Evolutionary conservation across 2,329 filamentous ascomycete genomes (phyloP), one percentile per base, ranked within the genome.

Genomic region (Penicillium rolfsii): DNA sequence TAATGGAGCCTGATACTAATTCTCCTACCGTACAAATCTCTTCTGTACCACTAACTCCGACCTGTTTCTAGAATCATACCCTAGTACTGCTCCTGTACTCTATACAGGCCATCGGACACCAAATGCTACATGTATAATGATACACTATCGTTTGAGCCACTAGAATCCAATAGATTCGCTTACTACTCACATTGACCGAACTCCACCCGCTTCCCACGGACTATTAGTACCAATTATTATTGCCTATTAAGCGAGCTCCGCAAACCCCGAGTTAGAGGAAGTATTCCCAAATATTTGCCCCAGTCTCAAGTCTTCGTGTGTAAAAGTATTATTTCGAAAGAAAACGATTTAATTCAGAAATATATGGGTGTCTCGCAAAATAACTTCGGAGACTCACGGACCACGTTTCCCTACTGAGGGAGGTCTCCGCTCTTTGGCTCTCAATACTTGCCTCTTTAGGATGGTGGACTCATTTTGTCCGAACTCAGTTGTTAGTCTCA

Each of bases 201-300:
- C 50, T 52, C 50, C 33, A 52, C 35, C 11, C 5, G 26, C 45
- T 26, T 12, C n/a, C 50, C 22, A 38, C 19, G 46, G 16, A 33
- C 33, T 19, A 36, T 22, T 22, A 22, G 19, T 22, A 22, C 19
- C 19, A 52, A 24, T 38, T n/a, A 24, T 38, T n/a, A 26, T 24
- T 40, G 50, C 33, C 50, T 35, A 40, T 55, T 64, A 64, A 46
- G 59, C 63, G 61, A 65, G 63, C 61, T 62, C 62, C 62, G 61
- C 41, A 30, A 30, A 38, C 28, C 24, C 38, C 16, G 28, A 57
- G 43, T 54, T 48, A 58, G 48, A 46, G 30, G 30, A 4, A 48
- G 33, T 22, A 12, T 40, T 26, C 36, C 16, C 30, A 58, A 1
- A 33, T 30, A 24, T 35, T 35, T 41, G 11, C 40, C 12, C 40